Evolutionary conservation across 2,329 filamentous ascomycete species (phyloP), one percentile per base, ranked within the genome.

Genomic region (Fusarium sp.): DNA sequence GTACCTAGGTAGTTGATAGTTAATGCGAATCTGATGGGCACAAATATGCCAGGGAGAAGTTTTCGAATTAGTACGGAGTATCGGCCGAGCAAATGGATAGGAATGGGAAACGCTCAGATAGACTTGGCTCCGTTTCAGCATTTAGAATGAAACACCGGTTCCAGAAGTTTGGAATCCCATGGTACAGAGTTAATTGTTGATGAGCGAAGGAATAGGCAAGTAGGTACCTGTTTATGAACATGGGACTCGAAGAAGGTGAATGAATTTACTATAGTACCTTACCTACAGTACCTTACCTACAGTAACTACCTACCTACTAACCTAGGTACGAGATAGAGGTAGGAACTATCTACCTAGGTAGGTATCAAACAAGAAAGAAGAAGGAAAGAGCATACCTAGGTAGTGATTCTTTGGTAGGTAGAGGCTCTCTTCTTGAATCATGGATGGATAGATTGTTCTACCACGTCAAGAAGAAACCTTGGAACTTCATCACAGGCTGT

Each of bases 71-170:
- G 55, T 63, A 30, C 62, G 34, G 18, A 37, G 20, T 32, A n/a
- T 46, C 16, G 47, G 34, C 40, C 20, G 37, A 51, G 23, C 14
- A 23, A 37, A 21, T 16, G 25, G 20, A 59, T 25, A 30, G 32
- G 14, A 46, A 28, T 10, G 30, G 30, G 25, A 48, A 50, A 37
- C 45, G 40, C 32, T 51, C 49, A 41, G 23, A 58, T 20, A 21
- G 53, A 48, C 54, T 48, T 59, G 60, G 63, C 47, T 60, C 54
- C 42, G 66, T 69, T 66, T 69, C 65, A 55, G 25, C 48, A 60
- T 55, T 50, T 20, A 25, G 37, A 40, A 49, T 48, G 43, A 49
- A 56, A 50, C 45, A 37, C 54, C 12, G 20, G 54, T 42, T 42
- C 23, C 49, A 53, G 49, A 42, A 53, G 9, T 53, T 62, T 66